phyloP scores from a whole-genome alignment of 306 rosid genomes.

The Cucumis sativus region Cucumber_9930_V3 NC_026658.2:23107001-23107500 shows the following conservation, averaged over 20 bases:
- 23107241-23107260: conserved; percentile 72
- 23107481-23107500: conserved; percentile 93
- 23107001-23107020: background rate
- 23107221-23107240: conserved; percentile 73
- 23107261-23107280: conserved; percentile 63
- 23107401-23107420: conserved; percentile 22
- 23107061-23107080: background rate
- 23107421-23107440: conserved; percentile 57
- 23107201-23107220: conserved; percentile 55
- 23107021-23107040: background rate
- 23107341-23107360: conserved; percentile 13
- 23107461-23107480: conserved; percentile 74
- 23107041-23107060: background rate
- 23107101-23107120: background rate
- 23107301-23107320: conserved; percentile 75
- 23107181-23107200: conserved; percentile 78
- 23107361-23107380: background rate
- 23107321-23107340: conserved; percentile 31
- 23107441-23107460: conserved; percentile 45
- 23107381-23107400: conserved; percentile 8
- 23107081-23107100: background rate
- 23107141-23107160: conserved; percentile 31
- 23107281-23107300: conserved; percentile 59
- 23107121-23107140: background rate
- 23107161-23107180: conserved; percentile 90